Percentiles rank a stretch among this genome's conserved stretches.
Evolutionary conservation across 768 basidiomycete species (phyloP).

Genomic region (Pleurotus tuber-regium): DNA sequence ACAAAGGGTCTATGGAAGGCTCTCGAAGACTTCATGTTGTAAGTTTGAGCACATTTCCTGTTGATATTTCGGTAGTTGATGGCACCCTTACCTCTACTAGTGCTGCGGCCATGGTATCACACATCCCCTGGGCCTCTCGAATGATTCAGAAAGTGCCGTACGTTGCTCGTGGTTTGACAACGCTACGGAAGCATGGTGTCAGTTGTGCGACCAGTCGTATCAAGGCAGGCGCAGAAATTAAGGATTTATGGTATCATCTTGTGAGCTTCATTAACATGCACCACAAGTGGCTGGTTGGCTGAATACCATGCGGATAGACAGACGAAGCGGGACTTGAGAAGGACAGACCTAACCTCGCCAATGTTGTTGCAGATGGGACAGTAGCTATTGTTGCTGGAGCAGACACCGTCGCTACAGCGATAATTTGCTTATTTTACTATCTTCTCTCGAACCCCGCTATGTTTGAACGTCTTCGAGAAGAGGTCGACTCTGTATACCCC

Average conservation of each 20-base stretch:
- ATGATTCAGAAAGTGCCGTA: slow-evolving; percentile 25
- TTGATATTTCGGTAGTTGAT: neutral
- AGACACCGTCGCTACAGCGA: slow-evolving; percentile 42
- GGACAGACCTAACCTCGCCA: slow-evolving; percentile 15
- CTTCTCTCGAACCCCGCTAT: slow-evolving; percentile 35
- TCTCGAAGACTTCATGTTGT: slow-evolving; percentile 20
- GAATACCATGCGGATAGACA: slow-evolving; percentile 13
- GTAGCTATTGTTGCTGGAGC: slow-evolving; percentile 42
- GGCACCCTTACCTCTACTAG: slow-evolving; percentile 5
- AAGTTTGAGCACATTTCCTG: slow-evolving; percentile 6
- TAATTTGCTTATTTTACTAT: slow-evolving; percentile 37
- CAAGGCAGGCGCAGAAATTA: slow-evolving; percentile 19
- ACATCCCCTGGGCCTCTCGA: slow-evolving; percentile 23
- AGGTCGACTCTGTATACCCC: slow-evolving; percentile 34
- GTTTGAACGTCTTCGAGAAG: slow-evolving; percentile 34
- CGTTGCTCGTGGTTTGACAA: slow-evolving; percentile 21
- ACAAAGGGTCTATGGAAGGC: slow-evolving; percentile 17
- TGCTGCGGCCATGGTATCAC: slow-evolving; percentile 16
- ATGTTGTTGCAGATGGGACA: slow-evolving; percentile 29
- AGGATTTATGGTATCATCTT: slow-evolving; percentile 41
- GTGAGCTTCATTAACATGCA: slow-evolving; percentile 23
- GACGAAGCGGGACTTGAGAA: slow-evolving; percentile 24
- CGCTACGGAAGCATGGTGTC: slow-evolving; percentile 23
- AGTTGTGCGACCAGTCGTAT: slow-evolving; percentile 18
- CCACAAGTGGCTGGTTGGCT: neutral